These are phyloP conservation scores for Eragrostis curvula DNA, from an alignment of 176 grass and related monocot species.

Conservation along the genomic window DNA sequence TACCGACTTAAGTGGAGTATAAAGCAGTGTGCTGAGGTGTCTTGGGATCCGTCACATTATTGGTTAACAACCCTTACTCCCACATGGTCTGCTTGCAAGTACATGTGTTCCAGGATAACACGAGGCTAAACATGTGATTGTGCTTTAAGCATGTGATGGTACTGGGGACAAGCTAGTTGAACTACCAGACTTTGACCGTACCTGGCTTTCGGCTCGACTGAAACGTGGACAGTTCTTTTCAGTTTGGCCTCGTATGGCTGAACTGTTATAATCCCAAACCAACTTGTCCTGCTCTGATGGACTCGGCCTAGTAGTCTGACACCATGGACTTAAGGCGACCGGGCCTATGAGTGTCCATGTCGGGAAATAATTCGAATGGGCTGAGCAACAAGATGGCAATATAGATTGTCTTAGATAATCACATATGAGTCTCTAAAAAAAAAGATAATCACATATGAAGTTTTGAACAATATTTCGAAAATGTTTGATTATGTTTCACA, in stretches of 20 bases:
- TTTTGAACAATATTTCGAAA: not conserved
- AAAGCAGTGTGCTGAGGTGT: not conserved
- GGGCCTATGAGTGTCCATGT: not conserved
- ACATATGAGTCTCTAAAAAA: too few relatives aligned
- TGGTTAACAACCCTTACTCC: not conserved
- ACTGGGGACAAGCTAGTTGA: not conserved
- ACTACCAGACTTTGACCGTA: constrained; percentile 3
- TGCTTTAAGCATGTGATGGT: constrained; percentile 28
- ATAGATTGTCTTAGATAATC: too few relatives aligned
- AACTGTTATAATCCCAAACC: not conserved
- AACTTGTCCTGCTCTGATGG: not conserved
- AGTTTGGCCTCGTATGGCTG: not conserved
- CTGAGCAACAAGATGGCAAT: not conserved
- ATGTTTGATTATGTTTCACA: not conserved
- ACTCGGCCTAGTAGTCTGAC: not conserved
- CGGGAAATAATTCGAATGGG: not conserved
- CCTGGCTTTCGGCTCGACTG: not conserved
- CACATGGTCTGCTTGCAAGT: constrained; percentile 34
- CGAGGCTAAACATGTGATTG: constrained; percentile 17
- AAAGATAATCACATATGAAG: not conserved
- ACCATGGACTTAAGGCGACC: not conserved
- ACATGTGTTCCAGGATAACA: not conserved
- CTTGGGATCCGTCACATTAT: constrained; percentile 22
- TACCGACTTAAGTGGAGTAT: not conserved
- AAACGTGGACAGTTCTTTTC: not conserved